Conservation (phyloP, 2,329 filamentous ascomycete species). For the Aspergillus flavus region DNA sequence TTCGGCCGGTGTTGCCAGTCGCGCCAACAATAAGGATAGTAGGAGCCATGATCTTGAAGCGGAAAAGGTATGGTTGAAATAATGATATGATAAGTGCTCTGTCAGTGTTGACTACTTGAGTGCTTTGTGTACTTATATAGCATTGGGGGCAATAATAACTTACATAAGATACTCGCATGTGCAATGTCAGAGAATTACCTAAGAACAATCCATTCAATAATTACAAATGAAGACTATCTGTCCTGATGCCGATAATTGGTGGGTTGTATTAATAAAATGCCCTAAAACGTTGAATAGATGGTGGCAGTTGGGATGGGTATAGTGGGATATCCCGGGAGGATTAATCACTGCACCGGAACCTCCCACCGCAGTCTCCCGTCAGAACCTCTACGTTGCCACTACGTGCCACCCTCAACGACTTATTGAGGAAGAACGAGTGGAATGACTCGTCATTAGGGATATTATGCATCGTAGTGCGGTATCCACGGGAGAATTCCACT, state of each 20-base stretch:
- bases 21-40: constrained; percentile 41
- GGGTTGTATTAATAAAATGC: too few species aligned
- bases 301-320: too few species aligned
- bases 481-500: constrained; percentile 13
- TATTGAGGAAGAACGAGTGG: background rate
- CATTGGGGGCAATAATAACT: too few species aligned
- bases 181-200: background rate
- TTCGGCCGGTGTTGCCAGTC: constrained; percentile 42
- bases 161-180: background rate
- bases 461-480: background rate
- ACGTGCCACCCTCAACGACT: background rate
- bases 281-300: too few species aligned
- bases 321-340: too few species aligned
- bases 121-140: too few species aligned
- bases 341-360: background rate
- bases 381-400: background rate
- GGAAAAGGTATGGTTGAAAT: background rate
- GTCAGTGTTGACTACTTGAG: background rate
- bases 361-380: background rate
- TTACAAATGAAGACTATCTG: too few species aligned
- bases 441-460: background rate
- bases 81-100: background rate
- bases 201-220: background rate
- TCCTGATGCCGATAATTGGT: too few species aligned
- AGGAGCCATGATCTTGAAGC: constrained; percentile 31